These are phyloP conservation scores for Spathaspora sp. DNA, from an alignment of 1,139 yeast genomes.

Conservation along the genomic window DNA sequence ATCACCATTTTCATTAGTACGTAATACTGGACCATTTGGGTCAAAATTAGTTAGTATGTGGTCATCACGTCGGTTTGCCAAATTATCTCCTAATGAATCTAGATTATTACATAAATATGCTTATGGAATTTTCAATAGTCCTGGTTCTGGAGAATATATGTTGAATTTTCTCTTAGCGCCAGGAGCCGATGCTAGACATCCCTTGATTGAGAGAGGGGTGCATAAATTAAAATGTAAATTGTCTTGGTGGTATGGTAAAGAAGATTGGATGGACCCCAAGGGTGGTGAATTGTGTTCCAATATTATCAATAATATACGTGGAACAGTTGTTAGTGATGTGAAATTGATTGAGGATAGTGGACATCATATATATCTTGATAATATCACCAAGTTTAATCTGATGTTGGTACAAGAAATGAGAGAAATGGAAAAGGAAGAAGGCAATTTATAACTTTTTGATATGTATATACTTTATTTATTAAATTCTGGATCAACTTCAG, in stretches of 20 bases:
- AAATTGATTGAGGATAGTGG: constrained; percentile 56
- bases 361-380: constrained; percentile 72
- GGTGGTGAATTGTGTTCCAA: constrained; percentile 52
- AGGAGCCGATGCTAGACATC: constrained; percentile 71
- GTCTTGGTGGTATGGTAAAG: constrained; percentile 70
- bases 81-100: constrained; percentile 40
- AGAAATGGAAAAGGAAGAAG: constrained; percentile 10
- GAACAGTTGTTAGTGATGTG: constrained; percentile 37
- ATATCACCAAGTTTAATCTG: constrained; percentile 49
- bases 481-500: constrained; percentile 16
- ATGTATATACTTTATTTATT: background rate
- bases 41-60: constrained; percentile 76
- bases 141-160: constrained; percentile 78
- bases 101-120: constrained; percentile 59
- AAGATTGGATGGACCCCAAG: constrained; percentile 72
- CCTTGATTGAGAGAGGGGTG: constrained; percentile 52
- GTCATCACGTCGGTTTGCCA: constrained; percentile 66
- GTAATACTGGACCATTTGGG: constrained; percentile 66
- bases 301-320: constrained; percentile 28
- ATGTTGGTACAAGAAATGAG: constrained; percentile 39
- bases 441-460: background rate
- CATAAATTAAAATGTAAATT: constrained; percentile 51
- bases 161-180: constrained; percentile 66
- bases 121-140: constrained; percentile 67
- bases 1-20: constrained; percentile 67